Evolutionary conservation across 805 yeast genomes (phyloP).

Genomic region (Metschnikowia santaceciliae): DNA sequence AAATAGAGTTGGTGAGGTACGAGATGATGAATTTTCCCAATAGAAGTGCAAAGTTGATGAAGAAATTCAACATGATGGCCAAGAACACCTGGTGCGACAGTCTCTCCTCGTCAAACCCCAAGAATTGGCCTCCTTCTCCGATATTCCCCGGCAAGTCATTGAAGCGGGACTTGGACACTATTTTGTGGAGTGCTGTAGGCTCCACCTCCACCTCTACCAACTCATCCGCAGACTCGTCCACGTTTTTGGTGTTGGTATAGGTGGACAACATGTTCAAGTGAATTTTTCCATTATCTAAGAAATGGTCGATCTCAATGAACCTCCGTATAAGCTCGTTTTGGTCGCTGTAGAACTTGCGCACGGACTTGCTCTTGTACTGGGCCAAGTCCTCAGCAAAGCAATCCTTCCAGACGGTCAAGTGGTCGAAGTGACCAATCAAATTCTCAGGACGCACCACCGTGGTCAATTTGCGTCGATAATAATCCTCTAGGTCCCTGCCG

Average conservation of each 20-base stretch:
- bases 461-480: slow-evolving; percentile 22
- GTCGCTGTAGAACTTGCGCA: slow-evolving; percentile 45
- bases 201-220: slow-evolving; percentile 8
- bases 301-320: slow-evolving; percentile 56
- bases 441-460: slow-evolving; percentile 28
- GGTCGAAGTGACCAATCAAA: slow-evolving; percentile 31
- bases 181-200: slow-evolving; percentile 10
- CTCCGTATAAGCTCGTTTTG: slow-evolving; percentile 61
- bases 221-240: slow-evolving; percentile 16
- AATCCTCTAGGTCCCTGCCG: slow-evolving; percentile 21
- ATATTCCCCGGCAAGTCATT: slow-evolving; percentile 58
- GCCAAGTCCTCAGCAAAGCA: slow-evolving; percentile 15
- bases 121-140: slow-evolving; percentile 51
- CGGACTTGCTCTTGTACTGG: slow-evolving; percentile 20
- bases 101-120: slow-evolving; percentile 46
- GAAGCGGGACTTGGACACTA: slow-evolving; percentile 24
- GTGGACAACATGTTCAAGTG: slow-evolving; percentile 60
- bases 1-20: slow-evolving; percentile 63
- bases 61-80: slow-evolving; percentile 64
- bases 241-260: slow-evolving; percentile 35
- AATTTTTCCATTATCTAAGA: slow-evolving; percentile 64
- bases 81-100: slow-evolving; percentile 43
- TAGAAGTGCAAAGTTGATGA: slow-evolving; percentile 54
- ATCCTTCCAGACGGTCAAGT: slow-evolving; percentile 31
- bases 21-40: slow-evolving; percentile 60